Evolutionary conservation across 768 basidiomycete species (phyloP).

Genomic region (Tephrocybe sp.): DNA sequence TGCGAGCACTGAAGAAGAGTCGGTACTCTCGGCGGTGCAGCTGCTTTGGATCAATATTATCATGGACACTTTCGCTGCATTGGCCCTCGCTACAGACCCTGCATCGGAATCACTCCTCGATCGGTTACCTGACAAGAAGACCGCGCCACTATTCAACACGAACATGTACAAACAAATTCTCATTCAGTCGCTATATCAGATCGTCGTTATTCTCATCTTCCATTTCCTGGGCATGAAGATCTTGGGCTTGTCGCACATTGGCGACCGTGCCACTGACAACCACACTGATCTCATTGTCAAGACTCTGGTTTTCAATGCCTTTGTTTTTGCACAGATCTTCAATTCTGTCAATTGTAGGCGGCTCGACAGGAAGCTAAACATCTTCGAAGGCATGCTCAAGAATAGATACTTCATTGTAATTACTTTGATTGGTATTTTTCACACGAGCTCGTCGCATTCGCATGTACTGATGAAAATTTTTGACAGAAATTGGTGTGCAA

Average conservation of each 20-base stretch:
- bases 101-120: slow-evolving; percentile 79
- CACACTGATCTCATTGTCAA: slow-evolving; percentile 54
- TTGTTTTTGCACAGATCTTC: slow-evolving; percentile 97
- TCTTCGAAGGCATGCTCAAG: slow-evolving; percentile 77
- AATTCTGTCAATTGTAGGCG: slow-evolving; percentile 92
- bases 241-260: slow-evolving; percentile 50
- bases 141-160: slow-evolving; percentile 84
- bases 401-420: slow-evolving; percentile 88
- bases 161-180: slow-evolving; percentile 98
- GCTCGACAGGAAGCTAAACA: slow-evolving; percentile 82
- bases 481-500: slow-evolving; percentile 82
- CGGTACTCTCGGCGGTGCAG: slow-evolving; percentile 95
- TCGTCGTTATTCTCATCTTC: slow-evolving; percentile 78
- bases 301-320: slow-evolving; percentile 96
- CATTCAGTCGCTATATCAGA: slow-evolving; percentile 88
- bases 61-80: slow-evolving; percentile 98
- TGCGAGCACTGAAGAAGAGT: slow-evolving; percentile 69
- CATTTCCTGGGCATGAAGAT: slow-evolving; percentile 82
- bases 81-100: slow-evolving; percentile 96
- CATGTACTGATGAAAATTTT: slow-evolving; percentile 1
- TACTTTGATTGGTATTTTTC: slow-evolving; percentile 74
- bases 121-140: slow-evolving; percentile 89
- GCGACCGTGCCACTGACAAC: slow-evolving; percentile 26
- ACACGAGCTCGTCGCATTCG: slow-evolving; percentile 20
- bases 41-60: slow-evolving; percentile 98